Evolutionary conservation across 441 rosid genomes (phyloP), one percentile per base, ranked within the genome.

Genomic region (Gossypium gossypioides): DNA sequence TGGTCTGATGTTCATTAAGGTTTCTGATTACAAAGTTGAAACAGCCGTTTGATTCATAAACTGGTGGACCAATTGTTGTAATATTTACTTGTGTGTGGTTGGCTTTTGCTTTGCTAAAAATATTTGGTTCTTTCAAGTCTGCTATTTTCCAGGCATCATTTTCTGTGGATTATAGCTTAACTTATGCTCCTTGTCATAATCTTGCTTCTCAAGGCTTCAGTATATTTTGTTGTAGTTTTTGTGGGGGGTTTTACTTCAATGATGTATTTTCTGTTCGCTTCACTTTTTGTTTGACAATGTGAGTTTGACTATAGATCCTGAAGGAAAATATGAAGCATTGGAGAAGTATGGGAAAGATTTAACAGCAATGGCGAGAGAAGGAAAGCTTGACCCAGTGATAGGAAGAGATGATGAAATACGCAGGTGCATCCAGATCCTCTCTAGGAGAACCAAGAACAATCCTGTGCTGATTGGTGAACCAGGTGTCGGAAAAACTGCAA

Each of bases 321-420:
- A 96, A 79, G 98, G 97, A 3, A 96, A 93, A 88, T 93, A 96
- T 32, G 99, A 96, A 86, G 91, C 97, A 57, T 65, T 96, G 61
- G 98, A 91, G 76, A 96, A 90, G 81, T 96, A 96, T 83, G 99
- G 99, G 29, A 93, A 90, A 76, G 99, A 96, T 82, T 77, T 96
- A 79, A 96, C 99, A 12, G 96, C 96, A 70, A 89, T 96, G 98
- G 99, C 97, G 0, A 88, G 79, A 71, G 93, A 79, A 66, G 99
- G 98, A 80, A 96, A 94, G 75, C 96, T 94, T 21, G 97, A 94
- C 68, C 99, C 99, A 1, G 99, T 94, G n/a, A 92, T 94, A 70
- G 99, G 97, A 64, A 86, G 99, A 81, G 99, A 94, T 81, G 99
- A 94, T 64, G 99, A 91, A 83, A 91, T 89, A 67, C 96, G 96